Conservation (phyloP, 352 stramenopile genomes). For the Saprolegnia diclina region DNA sequence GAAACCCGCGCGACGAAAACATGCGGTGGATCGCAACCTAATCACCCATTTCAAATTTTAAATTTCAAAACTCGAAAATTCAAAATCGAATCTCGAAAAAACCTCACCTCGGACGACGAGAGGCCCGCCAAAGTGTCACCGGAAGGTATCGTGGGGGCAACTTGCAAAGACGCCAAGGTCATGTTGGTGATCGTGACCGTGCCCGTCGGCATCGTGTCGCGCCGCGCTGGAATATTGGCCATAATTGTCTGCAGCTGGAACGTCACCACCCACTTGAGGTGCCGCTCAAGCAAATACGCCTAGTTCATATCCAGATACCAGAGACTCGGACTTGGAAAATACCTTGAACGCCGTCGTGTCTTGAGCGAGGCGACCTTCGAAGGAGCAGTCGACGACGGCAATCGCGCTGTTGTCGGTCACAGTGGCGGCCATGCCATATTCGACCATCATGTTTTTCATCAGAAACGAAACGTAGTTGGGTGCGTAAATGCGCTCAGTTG, state of each 20-base stretch:
- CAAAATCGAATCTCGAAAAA: not conserved
- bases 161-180: not conserved
- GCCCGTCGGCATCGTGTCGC: conserved; percentile 20
- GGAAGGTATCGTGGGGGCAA: no score
- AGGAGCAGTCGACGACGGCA: conserved; percentile 19
- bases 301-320: not conserved
- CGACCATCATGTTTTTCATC: not conserved
- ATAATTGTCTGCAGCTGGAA: conserved; percentile 24
- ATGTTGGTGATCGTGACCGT: conserved; percentile 22
- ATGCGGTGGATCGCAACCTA: not conserved
- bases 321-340: no score
- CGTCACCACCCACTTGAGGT: conserved; percentile 8
- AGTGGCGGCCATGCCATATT: not conserved
- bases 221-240: conserved; percentile 16
- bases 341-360: conserved; percentile 25
- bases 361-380: not conserved
- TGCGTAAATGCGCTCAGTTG: conserved; percentile 19
- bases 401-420: conserved; percentile 1
- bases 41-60: not conserved
- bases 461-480: not conserved
- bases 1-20: conserved; percentile 16
- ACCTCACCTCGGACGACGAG: not conserved
- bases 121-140: not conserved
- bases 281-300: not conserved
- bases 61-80: not conserved